Conservation (phyloP, 75 land plant species). For the Picea sitchensis region DNA sequence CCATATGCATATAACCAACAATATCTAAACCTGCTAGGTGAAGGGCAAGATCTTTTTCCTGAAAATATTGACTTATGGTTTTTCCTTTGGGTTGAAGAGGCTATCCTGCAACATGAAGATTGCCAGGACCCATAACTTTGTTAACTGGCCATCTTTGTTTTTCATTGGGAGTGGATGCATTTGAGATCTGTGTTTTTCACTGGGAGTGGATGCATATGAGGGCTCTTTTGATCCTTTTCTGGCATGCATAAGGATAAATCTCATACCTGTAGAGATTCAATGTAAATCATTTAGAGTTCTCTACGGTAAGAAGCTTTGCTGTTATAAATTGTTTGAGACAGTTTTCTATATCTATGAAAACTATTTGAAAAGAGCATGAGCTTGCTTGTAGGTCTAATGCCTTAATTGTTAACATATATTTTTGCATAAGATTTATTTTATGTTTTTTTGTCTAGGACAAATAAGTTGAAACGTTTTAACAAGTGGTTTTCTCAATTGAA, state of each 20-base stretch:
- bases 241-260: neutral
- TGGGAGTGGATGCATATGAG: neutral
- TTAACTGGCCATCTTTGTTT: neutral
- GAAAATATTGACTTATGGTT: neutral
- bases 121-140: neutral
- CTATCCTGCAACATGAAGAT: neutral
- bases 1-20: neutral
- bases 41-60: neutral
- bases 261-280: neutral
- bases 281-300: neutral
- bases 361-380: neutral
- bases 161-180: neutral
- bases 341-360: neutral
- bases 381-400: neutral
- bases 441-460: neutral
- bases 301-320: neutral
- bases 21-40: neutral
- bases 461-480: neutral
- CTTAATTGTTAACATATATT: neutral
- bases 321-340: neutral
- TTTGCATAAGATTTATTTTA: neutral
- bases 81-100: neutral
- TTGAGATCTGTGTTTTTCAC: neutral
- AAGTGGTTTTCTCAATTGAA: neutral
- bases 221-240: neutral